Conservation (phyloP, 2,329 filamentous ascomycete species). For the Penicillium sp. region DNA sequence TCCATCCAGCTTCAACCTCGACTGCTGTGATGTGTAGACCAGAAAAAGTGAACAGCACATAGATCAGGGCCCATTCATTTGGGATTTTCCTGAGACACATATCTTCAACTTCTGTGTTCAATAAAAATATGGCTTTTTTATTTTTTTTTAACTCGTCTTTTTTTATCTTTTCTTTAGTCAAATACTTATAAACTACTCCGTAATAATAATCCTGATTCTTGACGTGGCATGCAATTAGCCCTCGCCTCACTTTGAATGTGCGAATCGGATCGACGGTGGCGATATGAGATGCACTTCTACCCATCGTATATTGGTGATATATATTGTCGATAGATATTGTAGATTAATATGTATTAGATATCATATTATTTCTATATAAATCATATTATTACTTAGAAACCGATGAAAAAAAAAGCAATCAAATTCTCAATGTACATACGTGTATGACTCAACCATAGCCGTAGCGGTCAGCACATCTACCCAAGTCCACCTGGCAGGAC, state of each 20-base stretch:
- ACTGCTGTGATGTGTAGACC: slow-evolving; percentile 24
- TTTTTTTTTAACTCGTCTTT: background rate
- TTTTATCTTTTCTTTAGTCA: background rate
- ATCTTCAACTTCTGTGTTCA: slow-evolving; percentile 18
- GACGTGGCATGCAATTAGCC: slow-evolving; percentile 2
- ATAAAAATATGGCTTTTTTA: slow-evolving; percentile 16
- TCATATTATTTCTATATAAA: background rate
- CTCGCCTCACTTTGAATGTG: slow-evolving; percentile 4
- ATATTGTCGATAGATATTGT: too few relatives aligned
- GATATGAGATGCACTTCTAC: slow-evolving; percentile 5
- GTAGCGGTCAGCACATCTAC: slow-evolving; percentile 24
- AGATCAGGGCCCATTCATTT: slow-evolving; percentile 17
- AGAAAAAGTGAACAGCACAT: slow-evolving; percentile 31
- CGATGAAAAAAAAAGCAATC: too few relatives aligned
- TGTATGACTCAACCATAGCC: slow-evolving; percentile 1
- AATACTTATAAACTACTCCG: too few relatives aligned
- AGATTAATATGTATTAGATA: background rate
- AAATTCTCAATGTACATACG: background rate
- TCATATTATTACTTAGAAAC: too few relatives aligned
- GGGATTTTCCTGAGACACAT: slow-evolving; percentile 21
- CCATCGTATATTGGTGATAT: background rate
- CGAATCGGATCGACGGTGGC: slow-evolving; percentile 1
- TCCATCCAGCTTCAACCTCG: slow-evolving; percentile 18
- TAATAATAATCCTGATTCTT: background rate
- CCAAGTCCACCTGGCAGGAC: slow-evolving; percentile 3